Evolutionary conservation across 768 basidiomycete genomes (phyloP).

Genomic region (Russula ochroleuca): DNA sequence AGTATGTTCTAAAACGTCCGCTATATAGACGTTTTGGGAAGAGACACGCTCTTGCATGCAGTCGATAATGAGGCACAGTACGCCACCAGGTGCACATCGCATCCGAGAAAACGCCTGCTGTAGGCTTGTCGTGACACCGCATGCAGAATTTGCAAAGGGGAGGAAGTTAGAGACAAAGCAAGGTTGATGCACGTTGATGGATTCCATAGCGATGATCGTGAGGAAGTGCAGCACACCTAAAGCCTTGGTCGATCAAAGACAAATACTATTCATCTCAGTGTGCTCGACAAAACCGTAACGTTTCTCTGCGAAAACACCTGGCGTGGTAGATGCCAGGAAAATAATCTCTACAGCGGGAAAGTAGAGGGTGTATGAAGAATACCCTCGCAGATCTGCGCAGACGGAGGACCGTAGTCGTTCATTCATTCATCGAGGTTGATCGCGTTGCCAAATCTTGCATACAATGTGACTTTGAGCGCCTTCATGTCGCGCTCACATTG

Average conservation of each 20-base stretch:
- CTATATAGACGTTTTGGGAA: slow-evolving; percentile 5
- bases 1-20: slow-evolving; percentile 4
- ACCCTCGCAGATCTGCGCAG: neutral
- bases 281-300: neutral
- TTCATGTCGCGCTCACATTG: slow-evolving; percentile 75
- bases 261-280: neutral
- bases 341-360: neutral
- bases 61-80: neutral
- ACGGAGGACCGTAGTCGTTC: neutral
- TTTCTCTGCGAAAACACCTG: neutral
- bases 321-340: neutral
- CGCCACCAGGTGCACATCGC: slow-evolving; percentile 8
- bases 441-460: slow-evolving; percentile 88
- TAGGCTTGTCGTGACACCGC: neutral
- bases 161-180: neutral
- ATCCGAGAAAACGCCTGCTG: neutral
- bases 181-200: neutral
- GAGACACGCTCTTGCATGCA: slow-evolving; percentile 4
- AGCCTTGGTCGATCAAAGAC: neutral
- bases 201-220: slow-evolving; percentile 5
- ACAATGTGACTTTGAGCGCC: slow-evolving; percentile 69
- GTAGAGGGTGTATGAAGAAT: neutral
- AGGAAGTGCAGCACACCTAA: neutral
- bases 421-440: slow-evolving; percentile 84
- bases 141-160: slow-evolving; percentile 3